Percentiles rank a stretch among this genome's conserved stretches.
phyloP scores from a whole-genome alignment of 768 basidiomycete species.

The Austroboletus festivus region DNA sequence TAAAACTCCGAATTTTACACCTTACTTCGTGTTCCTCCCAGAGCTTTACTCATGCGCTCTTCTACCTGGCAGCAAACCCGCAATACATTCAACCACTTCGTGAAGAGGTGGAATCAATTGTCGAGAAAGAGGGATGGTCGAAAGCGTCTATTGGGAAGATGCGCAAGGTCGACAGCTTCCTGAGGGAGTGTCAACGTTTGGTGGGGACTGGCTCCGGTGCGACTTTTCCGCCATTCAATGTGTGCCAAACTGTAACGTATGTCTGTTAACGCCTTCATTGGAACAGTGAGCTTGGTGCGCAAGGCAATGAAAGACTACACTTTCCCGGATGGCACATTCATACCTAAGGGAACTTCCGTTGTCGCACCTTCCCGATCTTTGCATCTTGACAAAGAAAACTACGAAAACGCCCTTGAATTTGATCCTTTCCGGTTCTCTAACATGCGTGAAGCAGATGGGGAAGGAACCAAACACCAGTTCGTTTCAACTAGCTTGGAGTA shows the following conservation, averaged over 20 bases:
- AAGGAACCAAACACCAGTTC: slow-evolving; percentile 30
- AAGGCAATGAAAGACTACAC: slow-evolving; percentile 32
- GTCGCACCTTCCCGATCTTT: slow-evolving; percentile 23
- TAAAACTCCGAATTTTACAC: no score
- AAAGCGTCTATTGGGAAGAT: slow-evolving; percentile 26
- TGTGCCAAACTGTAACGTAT: neutral
- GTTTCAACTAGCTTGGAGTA: neutral
- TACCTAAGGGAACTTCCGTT: slow-evolving; percentile 32
- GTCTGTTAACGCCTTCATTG: neutral
- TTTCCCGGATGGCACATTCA: slow-evolving; percentile 36
- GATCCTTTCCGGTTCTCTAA: slow-evolving; percentile 47
- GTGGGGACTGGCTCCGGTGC: slow-evolving; percentile 28
- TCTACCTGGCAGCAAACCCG: neutral
- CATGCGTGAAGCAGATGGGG: slow-evolving; percentile 30
- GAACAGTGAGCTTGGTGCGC: slow-evolving; percentile 29
- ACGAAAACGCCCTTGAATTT: slow-evolving; percentile 37
- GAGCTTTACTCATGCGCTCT: neutral
- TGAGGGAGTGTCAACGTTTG: slow-evolving; percentile 34
- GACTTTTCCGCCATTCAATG: neutral
- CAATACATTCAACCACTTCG: neutral
- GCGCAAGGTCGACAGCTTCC: slow-evolving; percentile 38
- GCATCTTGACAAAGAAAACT: slow-evolving; percentile 21
- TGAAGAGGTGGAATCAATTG: neutral
- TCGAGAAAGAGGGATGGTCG: slow-evolving; percentile 17
- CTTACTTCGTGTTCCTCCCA: no score